A percentile compares a stretch with the other conserved stretches of the same genome.
phyloP scores from a whole-genome alignment of 1,284 basidiomycete genomes.

The Moesziomyces sp. region DNA sequence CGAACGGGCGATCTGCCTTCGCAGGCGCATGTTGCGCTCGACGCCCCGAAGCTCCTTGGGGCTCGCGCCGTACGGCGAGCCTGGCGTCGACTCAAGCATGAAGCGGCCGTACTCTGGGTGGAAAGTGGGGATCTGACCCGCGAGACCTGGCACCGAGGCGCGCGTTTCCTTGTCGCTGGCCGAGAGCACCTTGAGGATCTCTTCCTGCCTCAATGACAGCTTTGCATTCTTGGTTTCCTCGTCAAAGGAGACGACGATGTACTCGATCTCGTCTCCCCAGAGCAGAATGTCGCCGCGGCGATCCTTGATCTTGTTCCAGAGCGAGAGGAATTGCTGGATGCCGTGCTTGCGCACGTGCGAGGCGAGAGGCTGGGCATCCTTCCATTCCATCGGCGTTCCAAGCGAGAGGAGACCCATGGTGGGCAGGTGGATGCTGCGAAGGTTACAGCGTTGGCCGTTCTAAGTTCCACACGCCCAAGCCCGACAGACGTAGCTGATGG shows the following conservation, averaged over 20 bases:
- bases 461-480: not conserved
- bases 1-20: slow-evolving; percentile 84
- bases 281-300: slow-evolving; percentile 89
- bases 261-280: slow-evolving; percentile 99
- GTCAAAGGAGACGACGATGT: slow-evolving; percentile 92
- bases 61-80: slow-evolving; percentile 88
- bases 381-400: slow-evolving; percentile 93
- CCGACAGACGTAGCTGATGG: too few relatives aligned
- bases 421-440: not conserved
- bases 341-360: slow-evolving; percentile 93
- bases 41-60: slow-evolving; percentile 87
- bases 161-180: slow-evolving; percentile 72
- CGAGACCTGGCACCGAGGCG: slow-evolving; percentile 73
- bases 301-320: slow-evolving; percentile 91
- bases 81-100: slow-evolving; percentile 98
- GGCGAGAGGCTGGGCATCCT: slow-evolving; percentile 80
- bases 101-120: slow-evolving; percentile 98
- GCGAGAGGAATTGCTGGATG: slow-evolving; percentile 92
- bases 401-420: slow-evolving; percentile 92
- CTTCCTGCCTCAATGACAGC: slow-evolving; percentile 89
- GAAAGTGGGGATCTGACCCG: slow-evolving; percentile 82
- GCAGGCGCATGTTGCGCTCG: slow-evolving; percentile 88
- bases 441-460: not conserved
- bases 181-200: slow-evolving; percentile 85
- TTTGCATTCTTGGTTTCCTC: slow-evolving; percentile 81